These are phyloP conservation scores for Rhododendron williamsianum DNA, from an alignment of 148 eudicot genomes.

Conservation along the genomic window DNA sequence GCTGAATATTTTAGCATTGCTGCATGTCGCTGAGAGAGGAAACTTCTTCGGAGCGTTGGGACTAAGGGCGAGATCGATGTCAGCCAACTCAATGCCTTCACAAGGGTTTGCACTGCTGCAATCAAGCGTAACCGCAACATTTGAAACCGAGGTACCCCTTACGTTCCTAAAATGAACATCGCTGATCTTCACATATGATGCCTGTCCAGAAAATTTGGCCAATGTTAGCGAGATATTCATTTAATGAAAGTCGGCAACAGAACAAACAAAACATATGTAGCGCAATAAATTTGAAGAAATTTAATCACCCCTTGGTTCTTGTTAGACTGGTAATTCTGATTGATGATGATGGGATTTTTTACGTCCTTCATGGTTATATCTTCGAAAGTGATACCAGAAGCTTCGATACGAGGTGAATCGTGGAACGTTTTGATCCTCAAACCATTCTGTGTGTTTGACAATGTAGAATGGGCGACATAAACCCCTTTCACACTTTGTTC, in stretches of 20 bases:
- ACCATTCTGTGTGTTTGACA: slow-evolving; percentile 41
- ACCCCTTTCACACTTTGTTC: slow-evolving; percentile 33
- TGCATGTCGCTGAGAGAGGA: slow-evolving; percentile 23
- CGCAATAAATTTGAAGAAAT: not conserved
- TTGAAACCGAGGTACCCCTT: slow-evolving; percentile 38
- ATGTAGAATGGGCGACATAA: slow-evolving; percentile 31
- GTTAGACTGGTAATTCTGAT: slow-evolving; percentile 37
- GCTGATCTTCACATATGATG: slow-evolving; percentile 12
- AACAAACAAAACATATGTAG: not conserved
- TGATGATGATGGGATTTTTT: slow-evolving; percentile 41
- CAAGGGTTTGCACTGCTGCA: slow-evolving; percentile 54
- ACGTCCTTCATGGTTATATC: slow-evolving; percentile 44
- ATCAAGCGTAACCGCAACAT: slow-evolving; percentile 14
- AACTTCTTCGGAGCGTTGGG: not conserved
- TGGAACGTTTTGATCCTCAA: slow-evolving; percentile 51
- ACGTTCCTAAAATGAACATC: slow-evolving; percentile 51
- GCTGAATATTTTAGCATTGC: slow-evolving; percentile 30
- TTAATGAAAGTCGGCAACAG: not conserved
- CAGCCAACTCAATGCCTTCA: slow-evolving; percentile 36
- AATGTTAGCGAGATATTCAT: not conserved
- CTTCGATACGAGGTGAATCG: slow-evolving; percentile 17
- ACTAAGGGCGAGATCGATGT: slow-evolving; percentile 16
- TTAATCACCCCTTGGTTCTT: slow-evolving; percentile 19
- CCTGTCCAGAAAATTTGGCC: not conserved
- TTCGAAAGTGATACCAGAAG: slow-evolving; percentile 29